phyloP scores from a whole-genome alignment of 2,329 filamentous ascomycete species.

The Aspergillus felis region DNA sequence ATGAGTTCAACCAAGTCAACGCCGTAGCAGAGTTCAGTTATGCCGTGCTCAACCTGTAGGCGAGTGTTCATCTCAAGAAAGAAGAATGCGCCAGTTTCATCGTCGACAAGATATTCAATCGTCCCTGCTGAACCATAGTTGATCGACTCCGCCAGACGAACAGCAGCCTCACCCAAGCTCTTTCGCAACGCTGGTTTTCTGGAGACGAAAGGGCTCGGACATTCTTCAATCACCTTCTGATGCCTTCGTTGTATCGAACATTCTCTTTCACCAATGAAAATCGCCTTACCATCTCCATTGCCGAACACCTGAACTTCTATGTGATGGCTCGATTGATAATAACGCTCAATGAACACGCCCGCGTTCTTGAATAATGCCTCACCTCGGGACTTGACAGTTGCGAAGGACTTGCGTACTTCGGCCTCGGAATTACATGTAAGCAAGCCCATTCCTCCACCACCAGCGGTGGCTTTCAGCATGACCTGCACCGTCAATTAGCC shows the following conservation, averaged over 20 bases:
- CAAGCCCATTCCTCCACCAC: slow-evolving; percentile 82
- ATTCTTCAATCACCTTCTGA: slow-evolving; percentile 89
- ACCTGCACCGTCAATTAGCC: slow-evolving; percentile 40
- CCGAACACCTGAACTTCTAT: slow-evolving; percentile 91
- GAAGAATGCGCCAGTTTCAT: slow-evolving; percentile 74
- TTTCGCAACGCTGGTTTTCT: slow-evolving; percentile 55
- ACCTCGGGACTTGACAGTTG: slow-evolving; percentile 71
- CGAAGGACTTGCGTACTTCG: slow-evolving; percentile 68
- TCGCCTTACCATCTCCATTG: slow-evolving; percentile 71
- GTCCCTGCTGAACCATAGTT: slow-evolving; percentile 82
- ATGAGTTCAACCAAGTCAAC: slow-evolving; percentile 55
- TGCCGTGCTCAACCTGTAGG: slow-evolving; percentile 56
- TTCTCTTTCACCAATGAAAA: slow-evolving; percentile 82
- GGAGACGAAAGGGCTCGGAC: slow-evolving; percentile 67
- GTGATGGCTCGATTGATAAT: slow-evolving; percentile 73
- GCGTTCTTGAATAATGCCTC: slow-evolving; percentile 76
- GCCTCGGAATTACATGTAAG: slow-evolving; percentile 65
- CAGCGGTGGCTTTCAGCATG: slow-evolving; percentile 74
- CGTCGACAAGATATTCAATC: slow-evolving; percentile 86
- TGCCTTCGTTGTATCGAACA: slow-evolving; percentile 83
- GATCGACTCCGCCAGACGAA: slow-evolving; percentile 57
- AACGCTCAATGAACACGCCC: slow-evolving; percentile 80
- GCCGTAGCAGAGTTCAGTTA: slow-evolving; percentile 54
- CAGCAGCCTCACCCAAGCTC: slow-evolving; percentile 64
- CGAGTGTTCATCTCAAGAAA: slow-evolving; percentile 59